Evolutionary conservation across 1,284 basidiomycete genomes (phyloP), one percentile per base, ranked within the genome.

Genomic region (Cerrena zonata): DNA sequence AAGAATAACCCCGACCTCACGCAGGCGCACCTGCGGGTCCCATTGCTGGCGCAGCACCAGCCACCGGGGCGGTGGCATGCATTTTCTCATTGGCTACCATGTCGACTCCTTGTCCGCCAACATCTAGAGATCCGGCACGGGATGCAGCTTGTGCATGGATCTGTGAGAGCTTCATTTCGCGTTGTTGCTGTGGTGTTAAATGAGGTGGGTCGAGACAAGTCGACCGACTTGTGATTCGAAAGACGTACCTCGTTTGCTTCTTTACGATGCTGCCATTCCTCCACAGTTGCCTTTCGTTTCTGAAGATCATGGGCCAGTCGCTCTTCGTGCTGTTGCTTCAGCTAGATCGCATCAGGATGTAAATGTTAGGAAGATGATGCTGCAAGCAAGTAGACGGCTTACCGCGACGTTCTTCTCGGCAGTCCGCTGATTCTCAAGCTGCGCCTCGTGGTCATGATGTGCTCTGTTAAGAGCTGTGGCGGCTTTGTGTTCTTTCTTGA

Each of bases 341-440:
- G 52, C 63, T 66, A 50, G 21, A 44, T 18, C 7, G 30, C 30
- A 34, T 34, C 15, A 34, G 15, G 30, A 34, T 34, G 30, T 34
- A 15, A 15, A 7, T 15, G n/a, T 46, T 30, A n/a, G 23, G 22
- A 43, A 15, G 27, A 43, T 13, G 1, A 15, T 42, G 12, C 15
- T 13, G 34, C 3, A 21, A 47, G 15, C 11, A 22, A 39, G 15
- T 34, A 21, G 23, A 45, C 48, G 39, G 65, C 70, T 41, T 59
- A 75, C 79, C 61, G 75, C 64, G 27, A 74, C 60, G 26, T 76
- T 70, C 47, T 71, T 68, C 56, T 74, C 69, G 2, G 77, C 75
- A 48, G 64, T 69, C 41, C 70, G 66, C 44, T 77, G 62, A 41
- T 71, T 59, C 4, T 73, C 61, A 39, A 74, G 53, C 7, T 78